These are phyloP conservation scores for Chlorencoelia australis DNA, from an alignment of 2,329 filamentous ascomycete genomes.

Conservation along the genomic window DNA sequence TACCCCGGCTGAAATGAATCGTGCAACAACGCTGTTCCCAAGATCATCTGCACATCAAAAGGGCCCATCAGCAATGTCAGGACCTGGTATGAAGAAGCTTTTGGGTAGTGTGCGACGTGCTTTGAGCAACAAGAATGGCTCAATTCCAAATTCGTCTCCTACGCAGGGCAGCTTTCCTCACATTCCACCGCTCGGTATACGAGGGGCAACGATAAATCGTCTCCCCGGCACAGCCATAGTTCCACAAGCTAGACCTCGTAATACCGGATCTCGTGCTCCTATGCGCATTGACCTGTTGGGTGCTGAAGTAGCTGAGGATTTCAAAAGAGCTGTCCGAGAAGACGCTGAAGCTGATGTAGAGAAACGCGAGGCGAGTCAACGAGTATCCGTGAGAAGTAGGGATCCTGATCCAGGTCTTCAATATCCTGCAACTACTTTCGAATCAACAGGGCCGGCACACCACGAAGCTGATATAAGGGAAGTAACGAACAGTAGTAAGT, in stretches of 20 bases:
- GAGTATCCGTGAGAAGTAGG: constrained; percentile 10
- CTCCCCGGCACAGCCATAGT: constrained; percentile 51
- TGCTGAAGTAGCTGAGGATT: constrained; percentile 68
- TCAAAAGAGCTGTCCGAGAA: constrained; percentile 64
- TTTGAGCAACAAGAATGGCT: constrained; percentile 45
- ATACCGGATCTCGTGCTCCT: constrained; percentile 38
- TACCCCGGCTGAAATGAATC: constrained; percentile 34
- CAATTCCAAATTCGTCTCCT: constrained; percentile 23
- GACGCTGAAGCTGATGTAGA: constrained; percentile 38
- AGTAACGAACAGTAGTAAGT: constrained; percentile 69
- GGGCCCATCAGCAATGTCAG: constrained; percentile 48
- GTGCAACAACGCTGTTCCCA: constrained; percentile 43
- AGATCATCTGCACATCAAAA: constrained; percentile 33
- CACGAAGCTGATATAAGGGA: constrained; percentile 16
- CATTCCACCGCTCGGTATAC: constrained; percentile 25
- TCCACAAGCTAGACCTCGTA: constrained; percentile 40
- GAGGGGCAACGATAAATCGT: constrained; percentile 44
- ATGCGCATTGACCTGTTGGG: constrained; percentile 73
- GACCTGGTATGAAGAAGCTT: constrained; percentile 74
- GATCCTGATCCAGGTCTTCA: constrained; percentile 13
- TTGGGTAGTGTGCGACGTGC: constrained; percentile 79
- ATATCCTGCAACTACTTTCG: constrained; percentile 20
- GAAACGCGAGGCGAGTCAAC: constrained; percentile 16
- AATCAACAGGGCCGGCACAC: constrained; percentile 9
- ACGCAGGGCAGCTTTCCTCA: constrained; percentile 27